Base-by-base conservation (phyloP, 208 protist genomes). In the Wallacemonas rigidus region DNA sequence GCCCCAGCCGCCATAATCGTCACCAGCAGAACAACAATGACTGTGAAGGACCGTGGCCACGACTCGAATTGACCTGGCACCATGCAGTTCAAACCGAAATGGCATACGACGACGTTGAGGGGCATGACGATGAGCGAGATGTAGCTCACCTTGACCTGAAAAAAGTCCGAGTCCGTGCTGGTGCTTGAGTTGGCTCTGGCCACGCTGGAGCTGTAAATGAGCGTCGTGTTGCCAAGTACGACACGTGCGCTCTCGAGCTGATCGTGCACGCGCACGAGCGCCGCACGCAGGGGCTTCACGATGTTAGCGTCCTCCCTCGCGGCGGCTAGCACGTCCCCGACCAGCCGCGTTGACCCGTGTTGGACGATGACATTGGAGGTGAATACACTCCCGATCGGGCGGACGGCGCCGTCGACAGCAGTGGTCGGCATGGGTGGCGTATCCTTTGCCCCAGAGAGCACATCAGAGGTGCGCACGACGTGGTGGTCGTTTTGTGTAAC, bases 21-120 rank as follows among this genome's bases (percentile, higher is more conserved):
- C 5, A 65, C 60, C 11, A 65, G 14, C 8, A 51, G 40, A 15
- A 9, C 36, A 38, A 62, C 43, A 38, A 62, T 5, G 26, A 62
- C 43, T 5, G 56, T 62, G 56, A 62, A 62, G 6, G 56, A 44
- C 9, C 56, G 9, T 5, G 56, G 56, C 56, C 56, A 62, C 35
- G 56, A 7, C 6, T 62, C 56, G 38, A 41, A 38, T 17, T 65
- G 44, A 54, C 71, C 74, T 2, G 85, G 88, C 50, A 93, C 83
- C 6, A 72, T 45, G 56, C 80, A 89, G 68, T 93, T 89, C 79
- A 93, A 82, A 40, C 83, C 88, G 78, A 82, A 93, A 2, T 93
- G 88, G 26, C 80, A 85, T 1, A 77, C 85, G 9, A 93, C 53
- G 38, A 86, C 76, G 45, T 71, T 87, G n/a, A 88, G 62, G 2